Conservation (phyloP, 78 protist species). For the Isochrysis galbana region DNA sequence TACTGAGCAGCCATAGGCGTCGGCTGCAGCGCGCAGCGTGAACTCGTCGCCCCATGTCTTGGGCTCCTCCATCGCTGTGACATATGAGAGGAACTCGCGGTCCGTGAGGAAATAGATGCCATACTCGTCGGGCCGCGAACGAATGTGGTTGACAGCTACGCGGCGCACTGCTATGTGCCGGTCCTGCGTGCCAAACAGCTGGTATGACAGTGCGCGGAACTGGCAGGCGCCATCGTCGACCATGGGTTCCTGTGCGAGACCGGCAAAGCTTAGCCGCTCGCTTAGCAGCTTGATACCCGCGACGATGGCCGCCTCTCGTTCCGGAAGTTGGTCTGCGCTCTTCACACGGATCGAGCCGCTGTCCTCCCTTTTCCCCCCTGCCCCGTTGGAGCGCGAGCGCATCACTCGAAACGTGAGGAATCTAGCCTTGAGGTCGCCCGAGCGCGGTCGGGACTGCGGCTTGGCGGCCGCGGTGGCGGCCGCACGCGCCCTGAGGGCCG, state of each 20-base stretch:
- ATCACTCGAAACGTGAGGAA: neutral
- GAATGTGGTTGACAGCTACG: neutral
- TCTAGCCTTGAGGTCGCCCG: neutral
- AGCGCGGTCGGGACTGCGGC: neutral
- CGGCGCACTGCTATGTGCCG: neutral
- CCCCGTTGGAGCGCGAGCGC: neutral
- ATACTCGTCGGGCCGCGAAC: neutral
- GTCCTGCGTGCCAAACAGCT: neutral
- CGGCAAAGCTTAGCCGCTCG: neutral
- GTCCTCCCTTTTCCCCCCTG: neutral
- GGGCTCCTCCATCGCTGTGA: neutral
- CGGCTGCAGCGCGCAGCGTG: slow-evolving; percentile 45
- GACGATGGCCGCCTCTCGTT: neutral
- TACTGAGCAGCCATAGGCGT: neutral
- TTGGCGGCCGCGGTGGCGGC: no score
- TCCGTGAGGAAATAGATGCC: neutral
- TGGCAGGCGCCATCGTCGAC: slow-evolving; percentile 26
- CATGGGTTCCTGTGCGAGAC: neutral
- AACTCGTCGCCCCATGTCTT: slow-evolving; percentile 52
- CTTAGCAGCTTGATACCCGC: neutral
- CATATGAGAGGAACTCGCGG: neutral
- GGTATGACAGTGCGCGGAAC: neutral
- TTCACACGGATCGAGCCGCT: no score
- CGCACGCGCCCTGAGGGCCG: neutral
- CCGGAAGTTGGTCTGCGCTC: neutral